A percentile compares a stretch with the other conserved stretches of the same genome.
Evolutionary conservation across 495 filamentous ascomycete species (phyloP).

Genomic region (Entonaema liquescens): DNA sequence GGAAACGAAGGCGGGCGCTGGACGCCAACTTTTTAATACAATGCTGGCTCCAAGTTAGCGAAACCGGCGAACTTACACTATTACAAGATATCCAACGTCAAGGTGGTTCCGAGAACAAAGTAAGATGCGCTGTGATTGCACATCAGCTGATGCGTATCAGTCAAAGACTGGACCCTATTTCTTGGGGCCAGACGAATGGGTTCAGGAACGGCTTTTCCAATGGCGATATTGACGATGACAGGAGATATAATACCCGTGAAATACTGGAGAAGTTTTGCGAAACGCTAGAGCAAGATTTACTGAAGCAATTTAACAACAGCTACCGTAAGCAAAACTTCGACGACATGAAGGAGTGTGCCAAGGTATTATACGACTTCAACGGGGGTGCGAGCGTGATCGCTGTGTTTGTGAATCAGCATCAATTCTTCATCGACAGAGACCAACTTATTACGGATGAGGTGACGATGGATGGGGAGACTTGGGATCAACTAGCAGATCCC

Average conservation of each 20-base stretch:
- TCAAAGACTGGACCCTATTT: slow-evolving; percentile 78
- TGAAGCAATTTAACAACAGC: slow-evolving; percentile 96
- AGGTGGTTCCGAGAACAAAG: slow-evolving; percentile 83
- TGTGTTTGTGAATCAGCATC: slow-evolving; percentile 97
- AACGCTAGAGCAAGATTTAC: slow-evolving; percentile 90
- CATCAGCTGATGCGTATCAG: slow-evolving; percentile 88
- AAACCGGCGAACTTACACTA: slow-evolving; percentile 79
- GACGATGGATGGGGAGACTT: slow-evolving; percentile 77
- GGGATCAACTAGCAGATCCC: slow-evolving; percentile 93
- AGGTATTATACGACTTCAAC: slow-evolving; percentile 94
- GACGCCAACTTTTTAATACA: slow-evolving; percentile 95
- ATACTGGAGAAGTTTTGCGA: slow-evolving; percentile 97
- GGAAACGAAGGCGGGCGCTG: slow-evolving; percentile 85
- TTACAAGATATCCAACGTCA: slow-evolving; percentile 82
- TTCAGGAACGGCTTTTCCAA: slow-evolving; percentile 64
- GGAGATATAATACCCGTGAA: slow-evolving; percentile 76
- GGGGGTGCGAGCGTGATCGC: slow-evolving; percentile 93
- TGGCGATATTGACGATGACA: slow-evolving; percentile 51
- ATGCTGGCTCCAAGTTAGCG: slow-evolving; percentile 93
- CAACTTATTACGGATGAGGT: slow-evolving; percentile 93
- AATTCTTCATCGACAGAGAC: slow-evolving; percentile 96
- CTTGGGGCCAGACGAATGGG: slow-evolving; percentile 69
- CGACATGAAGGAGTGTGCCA: slow-evolving; percentile 94
- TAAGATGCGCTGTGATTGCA: slow-evolving; percentile 88
- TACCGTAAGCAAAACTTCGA: slow-evolving; percentile 94